Conservation (phyloP, 176 grass and related monocot genomes). For the Calamus simplicifolius region DNA sequence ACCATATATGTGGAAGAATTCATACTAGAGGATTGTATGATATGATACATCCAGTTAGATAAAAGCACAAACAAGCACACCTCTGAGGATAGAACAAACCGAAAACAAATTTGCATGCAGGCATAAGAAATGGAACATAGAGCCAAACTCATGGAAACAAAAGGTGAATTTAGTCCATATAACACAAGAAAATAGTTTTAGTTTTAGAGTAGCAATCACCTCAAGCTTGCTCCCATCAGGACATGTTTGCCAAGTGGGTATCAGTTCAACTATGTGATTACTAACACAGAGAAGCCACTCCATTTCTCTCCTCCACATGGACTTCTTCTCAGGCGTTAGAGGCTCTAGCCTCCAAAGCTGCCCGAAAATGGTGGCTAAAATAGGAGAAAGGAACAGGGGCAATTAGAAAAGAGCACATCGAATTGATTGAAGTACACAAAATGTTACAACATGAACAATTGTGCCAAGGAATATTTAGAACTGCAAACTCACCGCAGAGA, state of each 20-base stretch:
- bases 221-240: slow-evolving; percentile 83
- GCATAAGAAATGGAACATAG: too few species aligned
- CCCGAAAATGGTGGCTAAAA: slow-evolving; percentile 76
- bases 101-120: too few species aligned
- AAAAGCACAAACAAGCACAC: too few species aligned
- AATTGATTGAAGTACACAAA: background rate
- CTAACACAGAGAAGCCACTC: slow-evolving; percentile 90
- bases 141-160: too few species aligned
- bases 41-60: too few species aligned
- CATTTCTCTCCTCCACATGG: slow-evolving; percentile 94
- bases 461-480: background rate
- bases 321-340: slow-evolving; percentile 68
- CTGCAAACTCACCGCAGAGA: slow-evolving; percentile 53
- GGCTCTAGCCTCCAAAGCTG: slow-evolving; percentile 93
- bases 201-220: slow-evolving; percentile 24
- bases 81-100: too few species aligned
- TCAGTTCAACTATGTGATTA: slow-evolving; percentile 85
- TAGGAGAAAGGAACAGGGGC: background rate
- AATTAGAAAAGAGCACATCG: background rate
- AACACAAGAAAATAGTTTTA: too few species aligned
- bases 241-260: slow-evolving; percentile 85
- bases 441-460: too few species aligned
- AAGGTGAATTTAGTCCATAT: too few species aligned
- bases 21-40: too few species aligned
- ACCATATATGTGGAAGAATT: too few species aligned